Percentiles rank a stretch among this genome's conserved stretches.
Conservation (phyloP, 768 basidiomycete genomes). For the Kwoniella europaea region DNA sequence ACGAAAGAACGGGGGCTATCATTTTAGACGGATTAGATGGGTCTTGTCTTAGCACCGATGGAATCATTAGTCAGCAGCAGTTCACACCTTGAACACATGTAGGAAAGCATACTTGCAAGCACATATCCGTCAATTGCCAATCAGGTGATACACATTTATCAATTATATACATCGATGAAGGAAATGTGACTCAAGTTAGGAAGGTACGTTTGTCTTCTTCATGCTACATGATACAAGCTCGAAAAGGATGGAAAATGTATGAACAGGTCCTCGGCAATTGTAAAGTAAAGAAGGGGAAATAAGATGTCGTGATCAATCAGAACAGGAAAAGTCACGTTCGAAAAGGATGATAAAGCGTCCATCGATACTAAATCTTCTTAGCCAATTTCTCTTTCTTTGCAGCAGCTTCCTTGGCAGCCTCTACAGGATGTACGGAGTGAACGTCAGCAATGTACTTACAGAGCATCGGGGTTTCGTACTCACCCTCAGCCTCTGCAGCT, state of each 20-base stretch:
- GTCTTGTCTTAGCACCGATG: too few species aligned
- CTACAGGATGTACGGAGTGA: slow-evolving; percentile 11
- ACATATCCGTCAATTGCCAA: too few species aligned
- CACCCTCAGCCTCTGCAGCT: slow-evolving; percentile 86
- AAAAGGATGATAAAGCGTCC: neutral
- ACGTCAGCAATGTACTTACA: slow-evolving; percentile 14
- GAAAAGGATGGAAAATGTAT: neutral
- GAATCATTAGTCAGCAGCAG: too few species aligned
- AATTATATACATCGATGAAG: neutral
- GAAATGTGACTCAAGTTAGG: neutral
- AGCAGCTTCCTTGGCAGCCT: slow-evolving; percentile 49
- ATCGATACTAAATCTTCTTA: slow-evolving; percentile 12
- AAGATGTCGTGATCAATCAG: too few species aligned
- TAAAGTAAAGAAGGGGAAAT: neutral
- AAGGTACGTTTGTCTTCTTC: neutral
- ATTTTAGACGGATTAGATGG: too few species aligned
- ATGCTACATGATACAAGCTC: neutral
- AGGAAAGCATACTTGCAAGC: too few species aligned
- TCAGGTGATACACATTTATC: neutral
- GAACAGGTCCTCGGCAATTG: neutral
- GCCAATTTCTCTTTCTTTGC: slow-evolving; percentile 48
- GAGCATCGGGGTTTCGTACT: slow-evolving; percentile 21
- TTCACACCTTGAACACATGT: too few species aligned
- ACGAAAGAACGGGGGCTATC: too few species aligned
- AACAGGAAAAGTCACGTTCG: neutral